These are phyloP conservation scores for Phaeoacremonium minimum DNA, from an alignment of 2,329 filamentous ascomycete species.

Conservation along the genomic window DNA sequence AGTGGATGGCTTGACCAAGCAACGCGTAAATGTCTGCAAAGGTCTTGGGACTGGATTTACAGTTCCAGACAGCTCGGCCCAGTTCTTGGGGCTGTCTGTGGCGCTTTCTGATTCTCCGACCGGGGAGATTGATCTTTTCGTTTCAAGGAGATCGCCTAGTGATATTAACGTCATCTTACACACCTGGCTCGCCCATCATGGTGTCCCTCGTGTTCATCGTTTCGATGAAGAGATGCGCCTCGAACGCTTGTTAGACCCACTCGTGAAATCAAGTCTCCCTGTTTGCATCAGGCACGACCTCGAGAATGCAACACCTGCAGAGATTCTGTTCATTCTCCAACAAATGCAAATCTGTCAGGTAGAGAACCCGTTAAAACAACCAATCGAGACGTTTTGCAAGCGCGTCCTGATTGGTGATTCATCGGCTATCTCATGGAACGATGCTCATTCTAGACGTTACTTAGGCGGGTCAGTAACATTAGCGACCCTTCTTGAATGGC, in stretches of 20 bases:
- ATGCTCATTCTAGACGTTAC: slow-evolving; percentile 17
- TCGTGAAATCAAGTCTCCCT: slow-evolving; percentile 11
- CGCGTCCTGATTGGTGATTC: slow-evolving; percentile 20
- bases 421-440: slow-evolving; percentile 17
- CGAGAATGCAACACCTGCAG: slow-evolving; percentile 21
- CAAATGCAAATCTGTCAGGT: slow-evolving; percentile 20
- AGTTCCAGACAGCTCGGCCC: slow-evolving; percentile 18
- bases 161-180: slow-evolving; percentile 25
- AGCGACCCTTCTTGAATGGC: slow-evolving; percentile 17
- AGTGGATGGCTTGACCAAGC: slow-evolving; percentile 18
- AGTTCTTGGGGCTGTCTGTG: slow-evolving; percentile 28
- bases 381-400: slow-evolving; percentile 19
- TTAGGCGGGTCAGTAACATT: slow-evolving; percentile 19
- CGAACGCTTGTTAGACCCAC: slow-evolving; percentile 11
- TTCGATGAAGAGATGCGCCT: slow-evolving; percentile 23
- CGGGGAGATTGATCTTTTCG: slow-evolving; percentile 23
- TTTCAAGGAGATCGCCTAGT: slow-evolving; percentile 26
- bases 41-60: slow-evolving; percentile 30
- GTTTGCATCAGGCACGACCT: slow-evolving; percentile 19
- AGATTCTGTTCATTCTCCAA: slow-evolving; percentile 22
- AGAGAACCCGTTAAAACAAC: slow-evolving; percentile 15
- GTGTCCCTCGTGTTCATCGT: slow-evolving; percentile 23
- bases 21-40: slow-evolving; percentile 21
- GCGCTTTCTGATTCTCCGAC: slow-evolving; percentile 9
- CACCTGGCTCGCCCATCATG: slow-evolving; percentile 30